Base-by-base conservation (phyloP, 2,329 filamentous ascomycete genomes). In the Xenoacremonium recifei region DNA sequence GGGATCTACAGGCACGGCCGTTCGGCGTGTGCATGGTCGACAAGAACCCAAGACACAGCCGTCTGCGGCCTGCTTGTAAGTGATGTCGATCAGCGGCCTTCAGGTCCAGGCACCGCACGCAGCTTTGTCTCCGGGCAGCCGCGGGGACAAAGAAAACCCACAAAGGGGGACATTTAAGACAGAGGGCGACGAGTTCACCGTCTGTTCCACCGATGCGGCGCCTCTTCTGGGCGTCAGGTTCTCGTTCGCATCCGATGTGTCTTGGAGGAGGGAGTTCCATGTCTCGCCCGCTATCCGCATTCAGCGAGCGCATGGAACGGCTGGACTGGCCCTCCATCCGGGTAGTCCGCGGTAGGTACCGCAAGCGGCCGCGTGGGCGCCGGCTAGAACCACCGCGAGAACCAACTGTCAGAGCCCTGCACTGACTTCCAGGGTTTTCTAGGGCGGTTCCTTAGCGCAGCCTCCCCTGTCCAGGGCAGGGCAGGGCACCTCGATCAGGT, bases 331-430 rank as follows among this genome's bases (percentile, higher is more conserved):
- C 20, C 42, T 30, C 32, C 35, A 21, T 6, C 23, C 35, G 21
- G n/a, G n/a, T n/a, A n/a, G n/a, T n/a, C n/a, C 41, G 19, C 37
- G 18, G 36, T 44, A 34, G 41, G 25, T 32, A 45, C 44, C 44
- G 44, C 34, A 39, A 47, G 40, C 40, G 40, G 36, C 41, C 36
- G 41, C 20, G 35, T 35, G n/a, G n/a, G n/a, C n/a, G n/a, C 31
- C 30, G 33, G 36, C 21, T 37, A 47, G 37, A 37, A 38, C n/a
- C n/a, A n/a, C n/a, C n/a, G n/a, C n/a, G n/a, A n/a, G n/a, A n/a
- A n/a, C n/a, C n/a, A n/a, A n/a, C 40, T 43, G 39, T 43, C 39
- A 46, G 29, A 20, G 32, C 15, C 17, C 16, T 34, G n/a, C n/a
- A n/a, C n/a, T n/a, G n/a, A n/a, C 32, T 19, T 33, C 35, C 34